A percentile compares a stretch with the other conserved stretches of the same genome.
phyloP scores from a whole-genome alignment of 148 eudicot genomes.

The Rhododendron ferrugineum region DNA sequence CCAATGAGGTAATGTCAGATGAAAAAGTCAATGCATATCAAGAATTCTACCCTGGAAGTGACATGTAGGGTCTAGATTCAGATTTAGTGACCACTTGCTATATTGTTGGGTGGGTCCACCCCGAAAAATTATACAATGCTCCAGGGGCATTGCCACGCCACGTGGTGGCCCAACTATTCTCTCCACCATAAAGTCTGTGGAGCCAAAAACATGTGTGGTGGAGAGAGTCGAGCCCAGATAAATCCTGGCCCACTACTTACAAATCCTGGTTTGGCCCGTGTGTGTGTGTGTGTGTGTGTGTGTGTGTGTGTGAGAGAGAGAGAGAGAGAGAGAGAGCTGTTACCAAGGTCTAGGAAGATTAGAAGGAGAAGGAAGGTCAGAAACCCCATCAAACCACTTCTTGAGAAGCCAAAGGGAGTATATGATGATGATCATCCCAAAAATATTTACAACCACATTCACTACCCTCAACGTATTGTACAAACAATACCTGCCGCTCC shows the following conservation, averaged over 20 bases:
- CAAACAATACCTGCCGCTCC: slow-evolving; percentile 13
- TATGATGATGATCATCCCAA: slow-evolving; percentile 15
- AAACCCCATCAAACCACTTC: slow-evolving; percentile 13
- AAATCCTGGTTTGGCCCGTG: not conserved
- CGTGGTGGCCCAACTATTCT: no score
- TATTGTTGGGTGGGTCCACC: no score
- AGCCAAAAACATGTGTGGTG: no score
- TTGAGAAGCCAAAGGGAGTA: slow-evolving; percentile 25
- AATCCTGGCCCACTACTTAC: no score
- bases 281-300: not conserved
- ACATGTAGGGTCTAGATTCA: not conserved
- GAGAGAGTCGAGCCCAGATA: no score
- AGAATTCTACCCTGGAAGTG: not conserved
- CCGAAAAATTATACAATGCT: no score
- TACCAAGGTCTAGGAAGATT: slow-evolving; percentile 17
- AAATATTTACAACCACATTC: slow-evolving; percentile 8
- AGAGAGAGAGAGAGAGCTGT: not conserved
- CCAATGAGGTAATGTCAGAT: not conserved
- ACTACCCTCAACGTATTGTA: slow-evolving; percentile 9
- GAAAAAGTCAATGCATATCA: not conserved
- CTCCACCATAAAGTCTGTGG: no score
- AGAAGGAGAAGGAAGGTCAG: not conserved
- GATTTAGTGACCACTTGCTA: no score
- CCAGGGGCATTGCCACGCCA: no score
- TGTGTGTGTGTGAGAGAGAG: not conserved